Evolutionary conservation across 192 early-diverging fungal species (phyloP).

Genomic region (Martensiomyces pterosporus): DNA sequence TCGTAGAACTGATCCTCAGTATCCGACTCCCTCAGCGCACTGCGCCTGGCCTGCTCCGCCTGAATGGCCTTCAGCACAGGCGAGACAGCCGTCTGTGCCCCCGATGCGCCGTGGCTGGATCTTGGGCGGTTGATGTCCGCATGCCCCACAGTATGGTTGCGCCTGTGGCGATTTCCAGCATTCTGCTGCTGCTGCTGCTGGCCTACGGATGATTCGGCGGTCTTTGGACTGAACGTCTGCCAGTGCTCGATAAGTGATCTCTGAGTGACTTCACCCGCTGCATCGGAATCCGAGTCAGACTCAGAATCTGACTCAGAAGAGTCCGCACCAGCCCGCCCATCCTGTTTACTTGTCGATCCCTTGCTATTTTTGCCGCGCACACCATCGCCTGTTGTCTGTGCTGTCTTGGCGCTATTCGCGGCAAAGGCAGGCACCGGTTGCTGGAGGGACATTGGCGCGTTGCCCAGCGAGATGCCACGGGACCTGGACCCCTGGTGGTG

Average conservation of each 20-base stretch:
- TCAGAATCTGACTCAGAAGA: background rate
- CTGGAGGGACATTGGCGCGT: background rate
- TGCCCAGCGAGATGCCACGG: background rate
- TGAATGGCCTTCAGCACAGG: constrained; percentile 37
- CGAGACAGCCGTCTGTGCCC: constrained; percentile 7
- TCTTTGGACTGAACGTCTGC: constrained; percentile 5
- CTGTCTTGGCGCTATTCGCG: no score
- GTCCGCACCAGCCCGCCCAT: background rate
- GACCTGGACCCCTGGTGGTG: no score
- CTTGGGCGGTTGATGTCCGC: constrained; percentile 1
- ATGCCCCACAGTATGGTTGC: constrained; percentile 18
- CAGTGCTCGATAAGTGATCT: constrained; percentile 16
- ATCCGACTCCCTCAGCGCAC: constrained; percentile 11
- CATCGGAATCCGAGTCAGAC: background rate
- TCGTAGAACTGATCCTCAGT: constrained; percentile 23
- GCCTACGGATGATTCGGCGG: background rate
- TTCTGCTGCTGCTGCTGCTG: no score
- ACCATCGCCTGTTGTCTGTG: no score
- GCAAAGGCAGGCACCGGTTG: no score
- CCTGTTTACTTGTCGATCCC: no score
- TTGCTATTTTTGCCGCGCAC: no score
- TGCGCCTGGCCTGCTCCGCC: constrained; percentile 31
- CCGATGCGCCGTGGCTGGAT: background rate
- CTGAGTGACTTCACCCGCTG: constrained; percentile 7
- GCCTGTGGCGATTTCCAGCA: constrained; percentile 14